Base-by-base conservation (phyloP, 768 basidiomycete species). In the Hortiboletus flavorubellus region DNA sequence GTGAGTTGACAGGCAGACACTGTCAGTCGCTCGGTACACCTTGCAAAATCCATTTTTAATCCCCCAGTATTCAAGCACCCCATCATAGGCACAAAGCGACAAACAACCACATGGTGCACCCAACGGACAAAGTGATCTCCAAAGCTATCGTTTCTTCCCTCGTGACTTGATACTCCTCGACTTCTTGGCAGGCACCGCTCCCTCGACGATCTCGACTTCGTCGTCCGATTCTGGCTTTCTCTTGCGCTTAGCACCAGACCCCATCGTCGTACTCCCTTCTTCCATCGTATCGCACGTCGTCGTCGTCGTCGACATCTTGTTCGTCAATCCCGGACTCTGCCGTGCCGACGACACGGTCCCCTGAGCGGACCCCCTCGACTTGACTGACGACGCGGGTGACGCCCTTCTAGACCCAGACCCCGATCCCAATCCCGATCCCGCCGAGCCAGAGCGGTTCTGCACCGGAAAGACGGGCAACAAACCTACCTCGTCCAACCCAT, bases 151-250 rank as follows among this genome's bases (percentile, higher is more conserved):
- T 61, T 76, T 82, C 69, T 75, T 81, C 7, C 72, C 68, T 41
- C 73, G 77, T 12, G 73, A 56, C 61, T 75, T 81, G 6, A 68
- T 51, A 10, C 7, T 43, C 31, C 65, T 66, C 18, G 47, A 16
- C 43, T 70, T 71, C 63, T 72, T 79, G 62, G 49, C 57, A 59
- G 65, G 53, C 8, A 74, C 56, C 10, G 81, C 74, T 0, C 78
- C 81, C 38, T 82, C 79, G 4, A 81, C 63, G 53, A 80, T 76
- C 53, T 82, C 80, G 15, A 81, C 67, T 26, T 85, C 84, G 55
- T 84, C 82, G 45, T 85, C 84, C 49, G 78, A 78, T 23, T 58
- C 52, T 5, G 75, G 72, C 67, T 82, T 86, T 21, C 87, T 76
- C 67, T 89, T 90, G 11, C 15, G 45, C 16, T 56, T 44, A 34